Base-by-base conservation (phyloP, 441 rosid genomes). In the Metrosideros polymorpha region DNA sequence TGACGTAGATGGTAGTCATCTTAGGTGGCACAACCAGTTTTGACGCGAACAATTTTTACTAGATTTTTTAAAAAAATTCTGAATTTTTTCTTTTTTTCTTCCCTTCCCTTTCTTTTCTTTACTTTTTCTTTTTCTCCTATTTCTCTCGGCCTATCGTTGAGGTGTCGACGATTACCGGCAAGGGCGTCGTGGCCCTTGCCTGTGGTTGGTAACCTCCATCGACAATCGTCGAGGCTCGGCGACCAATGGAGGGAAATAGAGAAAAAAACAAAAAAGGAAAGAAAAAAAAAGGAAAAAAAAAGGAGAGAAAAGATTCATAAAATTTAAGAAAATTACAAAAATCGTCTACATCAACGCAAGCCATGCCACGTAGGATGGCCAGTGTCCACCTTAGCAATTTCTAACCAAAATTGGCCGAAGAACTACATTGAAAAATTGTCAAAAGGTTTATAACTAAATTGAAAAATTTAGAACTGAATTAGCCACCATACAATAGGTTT, bases 301-400 rank as follows among this genome's bases (percentile, higher is more conserved):
- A 53, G n/a, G n/a, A 53, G 0, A 25, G 5, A 43, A 12, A 56
- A 57, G 1, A 7, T 56, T 29, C 19, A 32, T 9, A 29, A 29
- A 30, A 7, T 61, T 61, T 61, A 32, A 61, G 10, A 55, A 30
- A 61, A 30, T 15, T 9, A 17, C 17, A 32, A 63, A 29, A 18
- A 18, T 32, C 39, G 1, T 63, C 7, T 10, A 32, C 9, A 18
- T 32, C 0, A 9, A 0, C 12, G 3, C 1, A 18, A 4, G 25
- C 1, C 0, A 0, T 63, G 1, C 6, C 24, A 63, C 1, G 2
- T 32, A 18, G 12, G 7, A 9, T 32, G 0, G 10, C 0, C 1
- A 0, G 2, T 1, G 1, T 63, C 6, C 3, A 32, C 24, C 1
- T 63, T 4, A 7, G 7, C 5, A 1, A 61, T 61, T 30, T 61